Percentiles rank a stretch among this genome's conserved stretches.
phyloP scores from a whole-genome alignment of 148 eudicot species.

The Hydrangea macrophylla region DNA sequence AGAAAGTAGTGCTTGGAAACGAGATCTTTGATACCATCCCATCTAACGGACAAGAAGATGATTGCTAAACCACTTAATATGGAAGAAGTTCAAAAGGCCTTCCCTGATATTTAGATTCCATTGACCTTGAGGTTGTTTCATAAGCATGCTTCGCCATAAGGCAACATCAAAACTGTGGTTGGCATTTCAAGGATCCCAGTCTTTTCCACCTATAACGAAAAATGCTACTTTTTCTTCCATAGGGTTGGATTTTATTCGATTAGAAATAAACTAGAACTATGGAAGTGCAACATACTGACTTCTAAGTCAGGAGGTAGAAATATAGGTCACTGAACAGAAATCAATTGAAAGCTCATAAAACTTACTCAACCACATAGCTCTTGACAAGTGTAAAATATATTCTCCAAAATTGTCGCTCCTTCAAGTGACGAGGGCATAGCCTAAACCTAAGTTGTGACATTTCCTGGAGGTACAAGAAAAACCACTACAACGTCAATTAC shows the following conservation, averaged over 20 bases:
- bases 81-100: too few species aligned
- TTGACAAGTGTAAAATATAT: conserved; percentile 66
- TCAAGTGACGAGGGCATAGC: conserved; percentile 67
- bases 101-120: too few species aligned
- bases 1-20: too few species aligned
- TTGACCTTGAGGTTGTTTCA: too few species aligned
- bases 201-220: neutral
- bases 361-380: conserved; percentile 58
- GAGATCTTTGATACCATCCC: neutral
- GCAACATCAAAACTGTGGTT: too few species aligned
- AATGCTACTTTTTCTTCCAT: neutral
- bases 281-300: neutral
- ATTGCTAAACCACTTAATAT: too few species aligned
- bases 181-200: neutral
- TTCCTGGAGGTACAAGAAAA: conserved; percentile 38
- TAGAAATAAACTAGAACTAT: neutral
- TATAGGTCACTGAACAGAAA: neutral
- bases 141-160: neutral
- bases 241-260: neutral
- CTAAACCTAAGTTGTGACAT: conserved; percentile 58
- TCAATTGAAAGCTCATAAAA: conserved; percentile 1
- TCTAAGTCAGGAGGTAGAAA: too few species aligned
- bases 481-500: neutral
- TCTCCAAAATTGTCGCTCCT: conserved; percentile 77
- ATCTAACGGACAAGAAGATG: too few species aligned